These are phyloP conservation scores for Parascedosporium putredinis DNA, from an alignment of 2,329 filamentous ascomycete species.

Conservation along the genomic window DNA sequence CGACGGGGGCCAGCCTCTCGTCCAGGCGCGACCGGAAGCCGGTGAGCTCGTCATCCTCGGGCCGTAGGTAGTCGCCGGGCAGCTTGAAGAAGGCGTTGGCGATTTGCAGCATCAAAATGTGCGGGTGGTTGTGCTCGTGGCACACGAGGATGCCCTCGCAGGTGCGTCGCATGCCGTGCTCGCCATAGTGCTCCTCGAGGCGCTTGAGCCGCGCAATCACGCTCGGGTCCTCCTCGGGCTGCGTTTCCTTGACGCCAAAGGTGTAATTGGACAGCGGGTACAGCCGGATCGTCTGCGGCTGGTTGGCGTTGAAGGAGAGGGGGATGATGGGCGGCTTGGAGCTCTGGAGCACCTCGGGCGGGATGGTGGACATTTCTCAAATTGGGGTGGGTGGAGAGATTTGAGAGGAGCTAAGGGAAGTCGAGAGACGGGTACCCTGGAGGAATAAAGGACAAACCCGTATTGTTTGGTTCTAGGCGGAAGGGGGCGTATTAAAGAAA, in stretches of 20 bases:
- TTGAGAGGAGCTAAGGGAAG: not conserved
- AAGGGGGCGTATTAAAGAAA: no score
- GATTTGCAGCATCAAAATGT: conserved; percentile 98
- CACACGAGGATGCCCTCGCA: conserved; percentile 96
- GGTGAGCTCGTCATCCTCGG: conserved; percentile 80
- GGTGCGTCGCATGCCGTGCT: conserved; percentile 91
- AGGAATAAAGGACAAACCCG: no score
- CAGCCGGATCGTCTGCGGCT: conserved; percentile 79
- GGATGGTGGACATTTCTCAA: conserved; percentile 81
- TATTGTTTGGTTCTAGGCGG: no score
- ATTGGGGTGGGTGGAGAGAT: not conserved
- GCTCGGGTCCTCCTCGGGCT: conserved; percentile 94
- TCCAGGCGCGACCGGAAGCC: conserved; percentile 94
- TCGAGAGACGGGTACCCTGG: no score
- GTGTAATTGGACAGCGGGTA: conserved; percentile 98
- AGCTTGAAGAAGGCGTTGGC: conserved; percentile 99
- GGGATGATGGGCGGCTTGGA: conserved; percentile 69
- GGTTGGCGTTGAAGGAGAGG: conserved; percentile 76
- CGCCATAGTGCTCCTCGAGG: conserved; percentile 87
- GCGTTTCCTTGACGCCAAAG: conserved; percentile 95
- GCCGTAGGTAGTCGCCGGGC: conserved; percentile 86
- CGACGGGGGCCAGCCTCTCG: conserved; percentile 87
- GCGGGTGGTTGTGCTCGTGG: conserved; percentile 97
- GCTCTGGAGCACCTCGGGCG: conserved; percentile 64
- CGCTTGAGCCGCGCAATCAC: conserved; percentile 86